Evolutionary conservation across 1,284 basidiomycete genomes (phyloP), one percentile per base, ranked within the genome.

Genomic region (Irpex sp.): DNA sequence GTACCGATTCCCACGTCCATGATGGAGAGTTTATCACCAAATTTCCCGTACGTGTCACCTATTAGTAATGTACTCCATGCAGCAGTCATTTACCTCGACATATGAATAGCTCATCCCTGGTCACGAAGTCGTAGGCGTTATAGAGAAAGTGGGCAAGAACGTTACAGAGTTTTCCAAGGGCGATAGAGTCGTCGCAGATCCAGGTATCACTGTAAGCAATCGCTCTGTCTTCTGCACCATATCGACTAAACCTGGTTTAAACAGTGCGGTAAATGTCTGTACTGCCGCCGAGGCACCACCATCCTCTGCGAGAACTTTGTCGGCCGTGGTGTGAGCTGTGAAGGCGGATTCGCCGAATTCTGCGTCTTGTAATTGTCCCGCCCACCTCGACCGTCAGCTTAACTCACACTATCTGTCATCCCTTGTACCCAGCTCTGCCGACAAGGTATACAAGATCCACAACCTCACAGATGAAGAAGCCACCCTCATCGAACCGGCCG

Each of bases 311-410:
- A 93, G 76, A 84, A 91, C 77, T 93, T 93, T 75, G 79, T 85
- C 59, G 85, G 88, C 36, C 80, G 88, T 13, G 93, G 93, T 58
- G 90, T 94, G 56, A 90, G 86, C 56, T 74, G 83, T 65, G 84
- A 88, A 63, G 93, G 93, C 63, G 93, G 92, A n/a, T 95, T 95
- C 71, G 90, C 92, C 49, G 92, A 93, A 74, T 94, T 94, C 76
- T 84, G 93, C 69, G 83, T 82, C 62, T 90, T 89, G 91, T 93
- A 69, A 74, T 85, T 77, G 9, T 31, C 26, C 58, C 19, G 1
- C 26, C 5, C 35, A 2, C 33, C 49, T 60, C 21, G 37, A 7
- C 61, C 51, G 58, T 46, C 26, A 61, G 58, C 47, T 39, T 31
- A 50, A 3, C 11, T 39, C 39, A 26, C 59, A 7, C 13, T 21